These are phyloP conservation scores for Paramecium octaurelia DNA, from an alignment of 73 alveolate species.

Conservation along the genomic window DNA sequence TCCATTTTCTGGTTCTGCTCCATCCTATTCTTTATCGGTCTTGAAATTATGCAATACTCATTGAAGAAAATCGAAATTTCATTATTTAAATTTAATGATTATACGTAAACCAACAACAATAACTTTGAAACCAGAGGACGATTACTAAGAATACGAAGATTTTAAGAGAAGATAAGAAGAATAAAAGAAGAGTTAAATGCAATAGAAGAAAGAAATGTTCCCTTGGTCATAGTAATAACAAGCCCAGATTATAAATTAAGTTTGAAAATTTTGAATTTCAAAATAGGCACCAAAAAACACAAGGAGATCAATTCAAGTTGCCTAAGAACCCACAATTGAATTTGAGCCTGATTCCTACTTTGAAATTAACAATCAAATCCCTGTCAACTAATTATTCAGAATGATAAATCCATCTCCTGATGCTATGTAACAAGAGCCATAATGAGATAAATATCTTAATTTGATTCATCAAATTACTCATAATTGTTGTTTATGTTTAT, in stretches of 20 bases:
- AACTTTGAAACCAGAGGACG: conserved; percentile 44
- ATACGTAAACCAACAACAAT: conserved; percentile 49
- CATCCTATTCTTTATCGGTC: conserved; percentile 14
- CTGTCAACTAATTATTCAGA: conserved; percentile 28
- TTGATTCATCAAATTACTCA: background rate
- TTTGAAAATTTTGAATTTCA: background rate
- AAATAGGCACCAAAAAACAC: background rate
- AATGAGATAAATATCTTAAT: background rate
- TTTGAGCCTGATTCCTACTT: background rate
- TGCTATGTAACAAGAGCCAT: background rate
- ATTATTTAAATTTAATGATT: conserved; percentile 27
- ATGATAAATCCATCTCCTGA: conserved; percentile 35
- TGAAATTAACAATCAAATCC: background rate
- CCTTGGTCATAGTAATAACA: background rate
- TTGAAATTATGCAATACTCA: conserved; percentile 4
- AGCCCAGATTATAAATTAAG: background rate
- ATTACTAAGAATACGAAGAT: conserved; percentile 28
- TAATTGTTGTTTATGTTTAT: too few relatives aligned
- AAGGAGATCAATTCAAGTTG: conserved; percentile 10
- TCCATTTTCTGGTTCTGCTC: conserved; percentile 20
- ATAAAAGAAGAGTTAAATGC: background rate
- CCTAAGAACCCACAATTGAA: background rate
- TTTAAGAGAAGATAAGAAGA: conserved; percentile 22
- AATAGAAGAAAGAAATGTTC: background rate
- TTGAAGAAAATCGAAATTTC: background rate